Percentiles rank a stretch among this genome's conserved stretches.
Evolutionary conservation across 495 filamentous ascomycete genomes (phyloP).

Genomic region (Monascus purpureus): DNA sequence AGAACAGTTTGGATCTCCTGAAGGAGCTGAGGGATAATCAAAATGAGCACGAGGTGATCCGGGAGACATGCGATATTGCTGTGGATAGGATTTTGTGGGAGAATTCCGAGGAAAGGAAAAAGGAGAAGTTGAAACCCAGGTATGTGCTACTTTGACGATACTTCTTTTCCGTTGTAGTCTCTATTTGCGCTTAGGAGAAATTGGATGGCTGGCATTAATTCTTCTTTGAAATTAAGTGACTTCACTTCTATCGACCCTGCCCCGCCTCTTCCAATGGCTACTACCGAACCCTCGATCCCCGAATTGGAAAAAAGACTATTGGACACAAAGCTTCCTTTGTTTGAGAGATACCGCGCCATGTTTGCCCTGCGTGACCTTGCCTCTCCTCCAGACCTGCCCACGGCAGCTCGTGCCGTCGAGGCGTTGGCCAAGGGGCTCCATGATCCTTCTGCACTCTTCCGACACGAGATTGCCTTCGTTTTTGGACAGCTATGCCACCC

Average conservation of each 20-base stretch:
- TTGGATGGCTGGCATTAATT: background rate
- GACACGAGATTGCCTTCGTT: constrained; percentile 96
- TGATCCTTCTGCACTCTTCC: constrained; percentile 85
- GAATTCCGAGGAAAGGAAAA: constrained; percentile 52
- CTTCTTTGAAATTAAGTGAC: constrained; percentile 43
- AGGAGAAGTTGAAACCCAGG: constrained; percentile 69
- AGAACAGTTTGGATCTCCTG: constrained; percentile 55
- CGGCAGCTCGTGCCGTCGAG: constrained; percentile 67
- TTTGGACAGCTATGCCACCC: constrained; percentile 94
- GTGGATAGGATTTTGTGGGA: constrained; percentile 92
- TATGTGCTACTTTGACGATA: constrained; percentile 27
- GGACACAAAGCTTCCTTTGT: constrained; percentile 65
- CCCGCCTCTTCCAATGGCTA: constrained; percentile 60
- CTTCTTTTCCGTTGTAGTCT: no score
- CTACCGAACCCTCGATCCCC: constrained; percentile 45
- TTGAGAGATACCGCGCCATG: constrained; percentile 94
- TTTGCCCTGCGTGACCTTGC: constrained; percentile 89
- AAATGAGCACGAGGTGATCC: constrained; percentile 63
- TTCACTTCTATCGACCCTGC: constrained; percentile 95
- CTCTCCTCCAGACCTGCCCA: constrained; percentile 80
- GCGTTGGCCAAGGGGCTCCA: constrained; percentile 76
- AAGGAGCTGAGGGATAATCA: constrained; percentile 53
- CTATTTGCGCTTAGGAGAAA: no score
- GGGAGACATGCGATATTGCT: constrained; percentile 93
- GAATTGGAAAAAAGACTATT: constrained; percentile 64